Base-by-base conservation (phyloP, 192 early-diverging fungal species). In the Coemansia sp. region DNA sequence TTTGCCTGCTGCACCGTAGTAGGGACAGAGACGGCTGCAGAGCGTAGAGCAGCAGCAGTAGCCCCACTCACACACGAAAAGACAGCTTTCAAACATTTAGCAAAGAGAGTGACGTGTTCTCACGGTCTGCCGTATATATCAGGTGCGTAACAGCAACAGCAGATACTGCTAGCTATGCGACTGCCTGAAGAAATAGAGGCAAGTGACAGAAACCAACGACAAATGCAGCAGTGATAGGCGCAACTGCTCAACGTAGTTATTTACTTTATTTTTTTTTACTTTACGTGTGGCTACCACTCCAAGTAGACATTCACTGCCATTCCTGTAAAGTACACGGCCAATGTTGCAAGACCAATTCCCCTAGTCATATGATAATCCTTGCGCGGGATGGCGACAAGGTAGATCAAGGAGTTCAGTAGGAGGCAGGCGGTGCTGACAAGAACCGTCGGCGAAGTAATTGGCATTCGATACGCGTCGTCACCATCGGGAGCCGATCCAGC, bases 381-480 rank as follows among this genome's bases (percentile, higher is more conserved):
- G 39, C 75, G 53, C 0, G 92, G 92, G 0, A 94, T 84, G 20
- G 83, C 68, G 1, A 92, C 38, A 19, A 92, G 77, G 15, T 86
- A 83, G 1, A 89, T 65, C 24, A 86, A 29, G 40, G 92, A 69
- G 24, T 87, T 82, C 46, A 90, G 59, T n/a, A 92, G 76, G 8
- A 92, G 75, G 14, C 91, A 89, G 10, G 84, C 81, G 40, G 90
- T 73, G 27, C 91, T 91, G 10, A 92, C 86, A 64, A 91, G 69
- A 15, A 94, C 83, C 0, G 91, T 87, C 12, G 89, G 84, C 0
- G 89, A 90, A 2, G 79, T 70, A 7, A 90, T 70, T 14, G 86
- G 64, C 25, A 94, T 81, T 7, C 76, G 70, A 65, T 89, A 88
- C 7, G 85, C 74, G 11, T 74, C 76, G 17, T 76, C 76, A 9